Percentiles rank a stretch among this genome's conserved stretches.
Evolutionary conservation across 495 filamentous ascomycete species (phyloP).

Genomic region (Hypoxylon intermedium): DNA sequence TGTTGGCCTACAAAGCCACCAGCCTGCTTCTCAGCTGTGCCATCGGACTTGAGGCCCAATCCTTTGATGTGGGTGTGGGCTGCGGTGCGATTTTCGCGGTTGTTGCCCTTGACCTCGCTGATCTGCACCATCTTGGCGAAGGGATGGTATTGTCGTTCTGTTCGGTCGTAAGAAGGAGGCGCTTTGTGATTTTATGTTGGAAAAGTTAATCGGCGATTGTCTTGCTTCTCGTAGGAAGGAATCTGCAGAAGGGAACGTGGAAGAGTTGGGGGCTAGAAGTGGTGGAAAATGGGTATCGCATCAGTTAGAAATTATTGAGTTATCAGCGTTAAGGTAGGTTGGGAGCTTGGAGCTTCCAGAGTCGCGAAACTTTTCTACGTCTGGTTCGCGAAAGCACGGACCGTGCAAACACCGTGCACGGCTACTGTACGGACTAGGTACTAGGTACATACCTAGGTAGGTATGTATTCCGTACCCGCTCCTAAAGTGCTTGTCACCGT

Average conservation of each 20-base stretch:
- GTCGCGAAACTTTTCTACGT: conserved; percentile 47
- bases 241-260: background rate
- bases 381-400: conserved; percentile 33
- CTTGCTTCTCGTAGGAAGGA: background rate
- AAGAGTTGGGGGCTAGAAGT: background rate
- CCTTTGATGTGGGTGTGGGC: conserved; percentile 98
- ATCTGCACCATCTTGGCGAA: conserved; percentile 80
- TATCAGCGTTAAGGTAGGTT: conserved; percentile 13
- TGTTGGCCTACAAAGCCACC: conserved; percentile 90
- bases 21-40: conserved; percentile 75
- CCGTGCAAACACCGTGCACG: conserved; percentile 22
- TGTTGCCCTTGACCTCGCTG: conserved; percentile 93
- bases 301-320: conserved; percentile 19
- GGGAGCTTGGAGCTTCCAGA: conserved; percentile 34
- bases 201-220: conserved; percentile 9
- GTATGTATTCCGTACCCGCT: too few species aligned
- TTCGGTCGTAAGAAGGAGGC: conserved; percentile 6
- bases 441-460: too few species aligned
- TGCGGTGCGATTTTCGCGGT: conserved; percentile 93
- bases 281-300: conserved; percentile 9
- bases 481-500: too few species aligned
- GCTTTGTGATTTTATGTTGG: background rate
- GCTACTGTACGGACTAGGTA: conserved; percentile 23
- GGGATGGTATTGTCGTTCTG: conserved; percentile 8
- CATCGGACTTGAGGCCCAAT: conserved; percentile 81